Evolutionary conservation across 768 basidiomycete genomes (phyloP).

Genomic region (Calvatia gigantea): DNA sequence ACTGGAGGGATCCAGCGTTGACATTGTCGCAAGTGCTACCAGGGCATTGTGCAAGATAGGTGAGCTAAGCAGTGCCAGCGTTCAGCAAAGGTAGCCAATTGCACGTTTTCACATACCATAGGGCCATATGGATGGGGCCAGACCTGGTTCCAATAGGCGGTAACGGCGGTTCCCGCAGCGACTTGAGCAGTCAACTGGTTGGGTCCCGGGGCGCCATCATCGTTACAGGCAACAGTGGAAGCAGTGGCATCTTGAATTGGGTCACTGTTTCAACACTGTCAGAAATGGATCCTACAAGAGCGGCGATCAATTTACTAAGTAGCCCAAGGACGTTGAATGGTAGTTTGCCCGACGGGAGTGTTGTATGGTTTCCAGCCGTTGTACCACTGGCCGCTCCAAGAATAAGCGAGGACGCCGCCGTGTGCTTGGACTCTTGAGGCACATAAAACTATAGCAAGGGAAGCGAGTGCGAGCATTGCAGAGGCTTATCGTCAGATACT

Average conservation of each 20-base stretch:
- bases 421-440: constrained; percentile 33
- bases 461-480: constrained; percentile 27
- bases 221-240: constrained; percentile 41
- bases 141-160: constrained; percentile 42
- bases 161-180: constrained; percentile 38
- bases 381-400: constrained; percentile 35
- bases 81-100: background rate
- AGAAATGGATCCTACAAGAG: background rate
- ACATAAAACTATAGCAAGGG: constrained; percentile 26
- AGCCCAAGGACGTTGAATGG: constrained; percentile 42
- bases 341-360: constrained; percentile 35
- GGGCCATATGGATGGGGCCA: constrained; percentile 45
- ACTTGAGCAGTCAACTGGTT: constrained; percentile 39
- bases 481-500: background rate
- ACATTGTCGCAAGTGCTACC: constrained; percentile 38
- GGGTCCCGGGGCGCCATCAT: constrained; percentile 38
- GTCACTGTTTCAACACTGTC: constrained; percentile 25
- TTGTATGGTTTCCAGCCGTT: constrained; percentile 42
- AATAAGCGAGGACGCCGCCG: constrained; percentile 42
- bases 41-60: constrained; percentile 44
- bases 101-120: constrained; percentile 26
- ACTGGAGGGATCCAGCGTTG: constrained; percentile 34
- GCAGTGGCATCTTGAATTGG: constrained; percentile 36
- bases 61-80: constrained; percentile 25
- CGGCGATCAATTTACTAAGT: constrained; percentile 29